phyloP scores from a whole-genome alignment of 2,329 filamentous ascomycete genomes.

The Colletotrichum coccodes region DNA sequence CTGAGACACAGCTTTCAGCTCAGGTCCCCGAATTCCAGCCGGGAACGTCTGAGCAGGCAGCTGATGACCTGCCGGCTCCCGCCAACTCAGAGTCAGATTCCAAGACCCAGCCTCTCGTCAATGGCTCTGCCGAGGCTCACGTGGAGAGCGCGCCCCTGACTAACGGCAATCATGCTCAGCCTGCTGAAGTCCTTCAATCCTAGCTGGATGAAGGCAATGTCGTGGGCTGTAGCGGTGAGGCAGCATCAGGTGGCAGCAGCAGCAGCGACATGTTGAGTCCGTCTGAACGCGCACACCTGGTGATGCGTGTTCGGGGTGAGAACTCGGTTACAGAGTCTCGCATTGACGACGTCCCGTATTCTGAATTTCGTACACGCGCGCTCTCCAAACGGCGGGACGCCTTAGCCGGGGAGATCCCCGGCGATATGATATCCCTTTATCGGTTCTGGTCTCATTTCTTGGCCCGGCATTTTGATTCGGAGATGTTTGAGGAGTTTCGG shows the following conservation, averaged over 20 bases:
- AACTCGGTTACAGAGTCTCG: slow-evolving; percentile 4
- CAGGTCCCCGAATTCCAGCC: slow-evolving; percentile 71
- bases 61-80: neutral
- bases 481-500: slow-evolving; percentile 82
- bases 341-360: slow-evolving; percentile 38
- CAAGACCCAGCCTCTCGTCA: slow-evolving; percentile 17
- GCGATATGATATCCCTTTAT: slow-evolving; percentile 75
- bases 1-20: slow-evolving; percentile 67
- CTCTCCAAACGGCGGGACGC: slow-evolving; percentile 48
- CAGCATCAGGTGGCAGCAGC: neutral
- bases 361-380: slow-evolving; percentile 50
- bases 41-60: slow-evolving; percentile 20
- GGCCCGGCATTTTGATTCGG: slow-evolving; percentile 76
- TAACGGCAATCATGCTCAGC: slow-evolving; percentile 41
- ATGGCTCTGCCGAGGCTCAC: slow-evolving; percentile 39
- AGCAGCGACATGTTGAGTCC: slow-evolving; percentile 20
- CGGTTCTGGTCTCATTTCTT: slow-evolving; percentile 81
- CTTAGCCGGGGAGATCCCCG: slow-evolving; percentile 51
- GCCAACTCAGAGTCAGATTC: neutral
- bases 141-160: slow-evolving; percentile 35
- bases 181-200: slow-evolving; percentile 32
- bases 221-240: slow-evolving; percentile 20
- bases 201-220: slow-evolving; percentile 32
- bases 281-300: slow-evolving; percentile 24
- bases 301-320: slow-evolving; percentile 20